Base-by-base conservation (phyloP, 148 eudicot species). In the Fagopyrum esculentum region DNA sequence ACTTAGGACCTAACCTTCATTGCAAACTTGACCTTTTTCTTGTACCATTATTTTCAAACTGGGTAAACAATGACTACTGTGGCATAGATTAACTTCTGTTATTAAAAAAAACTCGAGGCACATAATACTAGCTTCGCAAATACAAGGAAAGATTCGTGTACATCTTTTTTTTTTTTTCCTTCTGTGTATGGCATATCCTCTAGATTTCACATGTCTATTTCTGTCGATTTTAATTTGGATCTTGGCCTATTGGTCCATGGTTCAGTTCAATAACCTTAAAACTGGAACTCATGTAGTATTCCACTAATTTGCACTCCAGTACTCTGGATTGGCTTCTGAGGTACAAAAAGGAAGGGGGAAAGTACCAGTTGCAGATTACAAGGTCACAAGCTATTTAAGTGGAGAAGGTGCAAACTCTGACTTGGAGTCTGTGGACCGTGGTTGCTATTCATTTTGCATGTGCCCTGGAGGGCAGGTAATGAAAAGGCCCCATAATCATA, bases 401-500 rank as follows among this genome's bases (percentile, higher is more conserved):
- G 82, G 71, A 75, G 84, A 83, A 29, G 77, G 75, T 68, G 72
- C 69, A 15, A 76, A 77, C 76, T 56, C 74, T 72, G 45, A 78
- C 16, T 75, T 73, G 45, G 83, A 70, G 44, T 59, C 87, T 73
- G 57, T 63, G 13, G 80, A 73, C 56, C 90, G 92, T 63, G 87
- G 97, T 72, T 95, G 99, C 78, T 95, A 95, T 81, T 95, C 99
- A 35, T 95, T 95, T 75, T 95, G 99, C 90, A 95, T 95, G 99
- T 95, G 99, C 79, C 99, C 99, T 59, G 99, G 99, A 73, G 98
- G 99, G 73, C 99, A 95, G 99, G 99, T 90, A 87, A 16, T 50
- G 30, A 17, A 17, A 6, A 43, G 40, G 40, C 40, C 40, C 19
- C 10, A 10, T 17, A 4, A 50, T 30, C 9, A 30, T 51, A 9